phyloP scores from a whole-genome alignment of 106 monocot genomes.

The Chionographis japonica region DNA sequence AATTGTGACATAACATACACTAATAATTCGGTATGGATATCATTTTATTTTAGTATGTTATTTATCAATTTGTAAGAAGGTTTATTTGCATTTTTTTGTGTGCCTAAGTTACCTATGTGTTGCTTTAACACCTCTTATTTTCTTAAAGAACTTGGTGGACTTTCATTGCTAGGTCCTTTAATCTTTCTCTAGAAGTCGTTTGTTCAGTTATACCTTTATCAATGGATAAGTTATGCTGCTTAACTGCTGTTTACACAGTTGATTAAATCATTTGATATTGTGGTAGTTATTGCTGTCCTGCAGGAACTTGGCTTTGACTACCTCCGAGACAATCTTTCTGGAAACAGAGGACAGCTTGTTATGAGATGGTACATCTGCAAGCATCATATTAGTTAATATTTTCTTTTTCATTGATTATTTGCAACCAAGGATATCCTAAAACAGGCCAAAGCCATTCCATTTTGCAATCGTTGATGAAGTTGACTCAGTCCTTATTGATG shows the following conservation, averaged over 20 bases:
- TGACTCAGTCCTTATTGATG: conserved; percentile 98
- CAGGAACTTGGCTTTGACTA: conserved; percentile 99
- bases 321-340: conserved; percentile 89
- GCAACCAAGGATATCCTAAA: conserved; percentile 1
- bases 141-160: too few relatives aligned
- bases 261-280: too few relatives aligned
- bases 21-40: conserved; percentile 66
- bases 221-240: too few relatives aligned
- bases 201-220: too few relatives aligned
- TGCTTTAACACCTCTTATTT: too few relatives aligned
- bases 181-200: too few relatives aligned
- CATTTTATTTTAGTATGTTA: background rate
- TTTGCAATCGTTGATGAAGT: conserved; percentile 99
- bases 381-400: background rate
- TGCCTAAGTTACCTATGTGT: too few relatives aligned
- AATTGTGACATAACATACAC: conserved; percentile 96
- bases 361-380: conserved; percentile 83
- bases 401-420: conserved; percentile 5
- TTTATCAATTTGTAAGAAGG: too few relatives aligned
- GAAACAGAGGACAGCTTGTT: conserved; percentile 78
- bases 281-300: background rate
- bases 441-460: conserved; percentile 89
- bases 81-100: background rate
- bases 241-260: too few relatives aligned
- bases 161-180: too few relatives aligned